Conservation (phyloP, 2,329 filamentous ascomycete genomes). For the Colletotrichum coccodes region DNA sequence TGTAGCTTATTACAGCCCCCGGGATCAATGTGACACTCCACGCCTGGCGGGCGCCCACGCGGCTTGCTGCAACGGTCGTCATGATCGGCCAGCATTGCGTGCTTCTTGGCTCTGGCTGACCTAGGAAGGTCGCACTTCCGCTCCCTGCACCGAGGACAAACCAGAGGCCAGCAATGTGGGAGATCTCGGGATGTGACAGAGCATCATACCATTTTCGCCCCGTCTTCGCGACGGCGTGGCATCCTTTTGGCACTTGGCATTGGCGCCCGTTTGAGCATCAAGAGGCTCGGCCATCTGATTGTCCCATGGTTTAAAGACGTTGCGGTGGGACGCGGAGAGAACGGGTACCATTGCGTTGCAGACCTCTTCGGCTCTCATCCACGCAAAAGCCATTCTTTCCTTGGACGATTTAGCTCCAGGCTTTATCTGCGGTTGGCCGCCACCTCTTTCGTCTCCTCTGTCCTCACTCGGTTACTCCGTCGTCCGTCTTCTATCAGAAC, state of each 20-base stretch:
- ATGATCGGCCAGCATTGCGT: slow-evolving; percentile 28
- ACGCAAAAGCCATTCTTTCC: background rate
- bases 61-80: slow-evolving; percentile 5
- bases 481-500: background rate
- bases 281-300: background rate
- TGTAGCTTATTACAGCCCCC: slow-evolving; percentile 2
- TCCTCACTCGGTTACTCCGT: background rate
- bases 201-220: background rate
- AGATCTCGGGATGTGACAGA: background rate
- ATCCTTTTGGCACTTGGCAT: slow-evolving; percentile 12
- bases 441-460: background rate
- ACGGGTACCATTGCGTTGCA: background rate
- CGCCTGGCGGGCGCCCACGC: background rate
- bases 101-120: slow-evolving; percentile 29
- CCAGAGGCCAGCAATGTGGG: background rate
- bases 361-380: background rate
- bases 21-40: background rate
- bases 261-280: background rate
- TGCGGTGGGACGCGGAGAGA: background rate
- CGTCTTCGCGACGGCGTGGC: background rate
- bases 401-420: background rate
- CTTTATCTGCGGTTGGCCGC: background rate
- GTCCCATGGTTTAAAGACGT: slow-evolving; percentile 2
- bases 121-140: slow-evolving; percentile 22
- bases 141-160: background rate